Conservation (phyloP, 2,329 filamentous ascomycete species). For the Penicillium sp. region DNA sequence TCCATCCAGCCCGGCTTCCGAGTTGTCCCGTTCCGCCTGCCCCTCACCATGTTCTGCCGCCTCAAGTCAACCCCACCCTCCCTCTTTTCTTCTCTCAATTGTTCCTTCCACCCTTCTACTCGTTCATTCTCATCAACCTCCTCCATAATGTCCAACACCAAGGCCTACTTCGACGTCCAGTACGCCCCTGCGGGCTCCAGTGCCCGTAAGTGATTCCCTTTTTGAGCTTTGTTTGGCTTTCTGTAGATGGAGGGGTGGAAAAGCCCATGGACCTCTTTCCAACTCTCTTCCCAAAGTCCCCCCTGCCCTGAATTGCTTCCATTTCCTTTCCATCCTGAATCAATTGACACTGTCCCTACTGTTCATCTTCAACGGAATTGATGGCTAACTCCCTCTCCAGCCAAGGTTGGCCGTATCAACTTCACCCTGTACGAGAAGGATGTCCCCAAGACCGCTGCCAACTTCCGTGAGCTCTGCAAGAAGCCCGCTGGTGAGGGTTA, state of each 20-base stretch:
- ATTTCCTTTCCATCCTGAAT: not conserved
- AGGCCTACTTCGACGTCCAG: constrained; percentile 72
- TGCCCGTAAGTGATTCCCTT: constrained; percentile 26
- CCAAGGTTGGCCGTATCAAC: constrained; percentile 72
- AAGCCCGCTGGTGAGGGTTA: constrained; percentile 78
- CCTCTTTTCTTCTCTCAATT: constrained; percentile 38
- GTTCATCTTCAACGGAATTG: constrained; percentile 16
- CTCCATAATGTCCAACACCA: constrained; percentile 65
- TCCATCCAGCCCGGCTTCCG: constrained; percentile 21
- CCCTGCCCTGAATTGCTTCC: not conserved
- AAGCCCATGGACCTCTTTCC: constrained; percentile 4
- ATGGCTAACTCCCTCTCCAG: constrained; percentile 43
- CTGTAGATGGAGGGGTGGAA: constrained; percentile 12
- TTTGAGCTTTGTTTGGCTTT: not conserved
- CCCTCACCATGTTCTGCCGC: constrained; percentile 43
- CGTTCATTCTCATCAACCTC: constrained; percentile 49
- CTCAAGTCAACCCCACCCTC: constrained; percentile 46
- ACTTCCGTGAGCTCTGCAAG: constrained; percentile 82
- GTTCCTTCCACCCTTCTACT: constrained; percentile 33
- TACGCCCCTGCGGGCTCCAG: constrained; percentile 43
- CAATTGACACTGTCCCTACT: constrained; percentile 21
- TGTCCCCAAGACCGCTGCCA: constrained; percentile 81
- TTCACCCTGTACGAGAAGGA: constrained; percentile 82
- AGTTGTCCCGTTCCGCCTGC: constrained; percentile 29
- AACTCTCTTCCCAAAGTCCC: not conserved